Base-by-base conservation (phyloP, 176 grass and related monocot genomes). In the Oryza rufipogon region DNA sequence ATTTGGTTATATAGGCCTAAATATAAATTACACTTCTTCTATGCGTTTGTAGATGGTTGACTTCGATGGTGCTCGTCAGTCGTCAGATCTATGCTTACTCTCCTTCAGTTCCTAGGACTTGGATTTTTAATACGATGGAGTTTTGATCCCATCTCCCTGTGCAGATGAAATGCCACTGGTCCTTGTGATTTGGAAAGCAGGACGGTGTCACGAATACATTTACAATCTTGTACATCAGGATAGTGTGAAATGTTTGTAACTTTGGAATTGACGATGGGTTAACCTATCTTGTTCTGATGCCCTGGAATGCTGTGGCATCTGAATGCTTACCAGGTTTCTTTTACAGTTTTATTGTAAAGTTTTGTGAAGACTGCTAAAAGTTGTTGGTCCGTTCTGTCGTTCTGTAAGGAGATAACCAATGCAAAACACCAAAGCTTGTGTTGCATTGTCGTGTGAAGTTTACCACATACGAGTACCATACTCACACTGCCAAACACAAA, bases 31-130 rank as follows among this genome's bases (percentile, higher is more conserved):
- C 64, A n/a, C 52, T n/a, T 16, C 81, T 11, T 47, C 0, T 80
- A 61, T 70, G 23, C 80, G 44, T 39, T 70, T 84, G 75, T 83
- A 95, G 93, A 86, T 84, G 58, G 88, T 92, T 51, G 75, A 84
- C 73, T 13, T 47, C 51, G 88, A 76, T 71, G 51, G 33, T 7
- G n/a, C 71, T 51, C 3, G 11, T 48, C 68, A 75, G 38, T 70
- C 80, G 19, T 79, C 88, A 75, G 80, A 92, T 66, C 81, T 92
- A 25, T 77, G 84, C 61, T 90, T 95, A 66, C 76, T 95, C 66
- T 83, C 79, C 58, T 86, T 92, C 38, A 78, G 60, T 82, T 70
- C 77, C 14, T 88, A 75, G 46, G 33, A 70, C n/a, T 64, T 75
- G 25, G 49, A 58, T 91, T 69, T 52, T 84, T 72, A 77, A 79